Evolutionary conservation across 306 rosid genomes (phyloP).

Genomic region (Bauhinia variegata): DNA sequence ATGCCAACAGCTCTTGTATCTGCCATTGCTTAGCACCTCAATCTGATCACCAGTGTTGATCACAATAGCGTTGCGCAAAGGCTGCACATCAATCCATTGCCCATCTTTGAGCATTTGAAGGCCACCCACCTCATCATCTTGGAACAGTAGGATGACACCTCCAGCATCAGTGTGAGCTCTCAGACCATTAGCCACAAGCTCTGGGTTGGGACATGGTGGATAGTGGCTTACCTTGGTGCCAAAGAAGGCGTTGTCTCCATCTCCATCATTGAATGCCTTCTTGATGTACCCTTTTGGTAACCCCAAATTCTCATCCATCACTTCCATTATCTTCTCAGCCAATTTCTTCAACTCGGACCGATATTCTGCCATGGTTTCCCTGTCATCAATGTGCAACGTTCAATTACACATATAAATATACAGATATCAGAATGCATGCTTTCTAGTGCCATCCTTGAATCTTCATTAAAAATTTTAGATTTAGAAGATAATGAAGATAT

Average conservation of each 20-base stretch:
- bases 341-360: slow-evolving; percentile 68
- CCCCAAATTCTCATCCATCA: slow-evolving; percentile 92
- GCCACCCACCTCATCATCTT: slow-evolving; percentile 88
- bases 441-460: slow-evolving; percentile 5
- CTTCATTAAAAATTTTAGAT: neutral
- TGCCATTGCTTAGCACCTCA: slow-evolving; percentile 92
- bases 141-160: slow-evolving; percentile 87
- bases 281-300: slow-evolving; percentile 70
- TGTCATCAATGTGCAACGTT: slow-evolving; percentile 38
- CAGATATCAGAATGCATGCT: neutral
- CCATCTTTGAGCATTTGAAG: slow-evolving; percentile 95
- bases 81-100: slow-evolving; percentile 89
- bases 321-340: slow-evolving; percentile 73
- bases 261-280: slow-evolving; percentile 74
- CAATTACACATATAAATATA: slow-evolving; percentile 8
- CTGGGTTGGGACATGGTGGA: slow-evolving; percentile 90
- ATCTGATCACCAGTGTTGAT: slow-evolving; percentile 98
- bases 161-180: slow-evolving; percentile 98
- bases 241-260: slow-evolving; percentile 64
- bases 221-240: slow-evolving; percentile 99
- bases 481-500: no score
- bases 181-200: slow-evolving; percentile 70
- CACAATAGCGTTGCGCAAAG: slow-evolving; percentile 77
- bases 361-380: slow-evolving; percentile 78
- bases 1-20: slow-evolving; percentile 95